phyloP scores from a whole-genome alignment of 768 basidiomycete species.

The Mycena chlorophos region DNA sequence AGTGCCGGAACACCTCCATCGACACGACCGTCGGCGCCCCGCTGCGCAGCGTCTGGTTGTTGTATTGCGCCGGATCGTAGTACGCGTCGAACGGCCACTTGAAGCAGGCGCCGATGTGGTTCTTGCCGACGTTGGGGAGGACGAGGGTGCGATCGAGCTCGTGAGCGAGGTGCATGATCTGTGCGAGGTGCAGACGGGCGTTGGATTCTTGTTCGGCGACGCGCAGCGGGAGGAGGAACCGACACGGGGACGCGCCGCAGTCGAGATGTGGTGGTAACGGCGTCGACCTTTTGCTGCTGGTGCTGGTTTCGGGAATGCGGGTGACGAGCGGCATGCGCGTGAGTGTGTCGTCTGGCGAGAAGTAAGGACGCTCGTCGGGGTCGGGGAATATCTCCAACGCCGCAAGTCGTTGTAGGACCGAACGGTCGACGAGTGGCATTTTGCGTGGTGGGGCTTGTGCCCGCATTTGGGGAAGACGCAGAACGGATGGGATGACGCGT shows the following conservation, averaged over 20 bases:
- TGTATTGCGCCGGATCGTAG: constrained; percentile 40
- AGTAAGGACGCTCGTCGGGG: constrained; percentile 19
- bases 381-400: constrained; percentile 23
- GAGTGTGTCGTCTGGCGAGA: constrained; percentile 7
- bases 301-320: constrained; percentile 30
- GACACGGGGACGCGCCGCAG: constrained; percentile 29
- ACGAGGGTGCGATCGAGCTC: constrained; percentile 57
- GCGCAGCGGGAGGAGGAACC: constrained; percentile 50
- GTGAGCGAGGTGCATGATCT: constrained; percentile 50
- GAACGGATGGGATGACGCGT: neutral
- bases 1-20: constrained; percentile 39
- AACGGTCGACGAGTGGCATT: constrained; percentile 27
- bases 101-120: constrained; percentile 53
- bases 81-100: constrained; percentile 50
- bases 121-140: constrained; percentile 60
- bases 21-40: constrained; percentile 29
- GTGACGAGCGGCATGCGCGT: constrained; percentile 37
- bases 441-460: neutral
- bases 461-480: neutral
- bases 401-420: constrained; percentile 29
- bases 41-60: constrained; percentile 10
- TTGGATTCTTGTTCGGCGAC: constrained; percentile 62
- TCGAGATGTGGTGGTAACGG: too few relatives aligned
- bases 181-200: constrained; percentile 54
- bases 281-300: constrained; percentile 22